These are phyloP conservation scores for Saturnispora mendoncae DNA, from an alignment of 805 yeast species.

Conservation along the genomic window DNA sequence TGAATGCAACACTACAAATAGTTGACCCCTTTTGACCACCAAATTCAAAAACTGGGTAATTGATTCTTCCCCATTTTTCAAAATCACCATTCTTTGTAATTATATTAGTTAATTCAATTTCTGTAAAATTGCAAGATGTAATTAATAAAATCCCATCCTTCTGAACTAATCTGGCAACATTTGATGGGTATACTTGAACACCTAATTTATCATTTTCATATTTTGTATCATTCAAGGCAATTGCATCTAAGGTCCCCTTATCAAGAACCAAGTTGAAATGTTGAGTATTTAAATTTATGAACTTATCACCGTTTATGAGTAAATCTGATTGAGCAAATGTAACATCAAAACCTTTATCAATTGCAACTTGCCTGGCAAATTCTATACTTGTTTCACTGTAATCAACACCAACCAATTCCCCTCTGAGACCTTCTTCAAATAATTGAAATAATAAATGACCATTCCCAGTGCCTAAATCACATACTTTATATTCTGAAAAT, in stretches of 20 bases:
- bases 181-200: slow-evolving; percentile 52
- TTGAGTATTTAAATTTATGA: slow-evolving; percentile 23
- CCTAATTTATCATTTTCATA: slow-evolving; percentile 40
- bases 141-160: slow-evolving; percentile 56
- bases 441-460: slow-evolving; percentile 79
- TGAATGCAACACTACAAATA: slow-evolving; percentile 79
- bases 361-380: slow-evolving; percentile 58
- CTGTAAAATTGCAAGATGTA: slow-evolving; percentile 92
- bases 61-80: slow-evolving; percentile 53
- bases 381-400: slow-evolving; percentile 74
- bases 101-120: slow-evolving; percentile 55
- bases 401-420: slow-evolving; percentile 67
- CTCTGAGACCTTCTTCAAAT: slow-evolving; percentile 44
- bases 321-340: slow-evolving; percentile 65
- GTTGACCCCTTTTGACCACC: slow-evolving; percentile 88
- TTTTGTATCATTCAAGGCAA: slow-evolving; percentile 65
- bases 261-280: slow-evolving; percentile 73
- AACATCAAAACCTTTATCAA: slow-evolving; percentile 30
- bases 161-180: slow-evolving; percentile 49
- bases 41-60: slow-evolving; percentile 77
- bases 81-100: slow-evolving; percentile 38
- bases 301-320: slow-evolving; percentile 33
- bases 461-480: slow-evolving; percentile 94
- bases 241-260: slow-evolving; percentile 96
- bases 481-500: slow-evolving; percentile 26